Evolutionary conservation across 371 early-diverging fungal genomes (phyloP), one percentile per base, ranked within the genome.

Genomic region (Mortierella sp.): DNA sequence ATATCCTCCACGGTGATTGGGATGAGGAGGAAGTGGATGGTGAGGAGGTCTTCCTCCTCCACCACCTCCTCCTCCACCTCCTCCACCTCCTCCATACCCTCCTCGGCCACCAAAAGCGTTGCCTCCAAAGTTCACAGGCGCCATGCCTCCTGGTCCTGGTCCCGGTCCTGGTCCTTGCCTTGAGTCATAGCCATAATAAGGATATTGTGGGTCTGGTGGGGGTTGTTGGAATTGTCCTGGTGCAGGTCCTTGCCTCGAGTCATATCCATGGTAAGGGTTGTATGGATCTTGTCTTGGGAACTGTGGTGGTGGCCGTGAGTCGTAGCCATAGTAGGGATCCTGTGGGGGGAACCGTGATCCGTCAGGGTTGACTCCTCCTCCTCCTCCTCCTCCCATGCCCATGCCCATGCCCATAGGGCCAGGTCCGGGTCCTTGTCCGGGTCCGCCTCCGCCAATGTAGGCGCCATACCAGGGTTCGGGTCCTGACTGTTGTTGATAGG

Each of bases 251-350:
- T n/a, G n/a, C n/a, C n/a, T n/a, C n/a, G 34, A 34, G 34, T 34
- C 34, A 34, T 34, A 34, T 34, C 34, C 34, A 34, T 34, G 34
- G 34, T 34, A 34, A 34, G 34, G 34, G 10, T 34, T 4, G 34
- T 34, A 34, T 10, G 4, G 34, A 34, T 34, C 34, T 34, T 34
- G 34, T 10, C 34, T 34, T 34, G 34, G 34, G 34, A 34, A 34
- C 34, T 34, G 34, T 34, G 34, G 7, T 34, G 4, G 7, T 34
- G 4, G 67, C 13, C 67, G 51, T 19, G 71, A 63, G 27, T 78
- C 72, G 28, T 78, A 71, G 29, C 72, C 72, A 34, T 71, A 59
- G 28, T 71, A 71, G 28, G 79, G 72, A 28, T 71, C 71, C 6
- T 40, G 54, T 31, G 48, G 53, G 17, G 73, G 67, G 43, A 63